phyloP scores from a whole-genome alignment of 257 asterid species.

The Solanum okadae region DNA sequence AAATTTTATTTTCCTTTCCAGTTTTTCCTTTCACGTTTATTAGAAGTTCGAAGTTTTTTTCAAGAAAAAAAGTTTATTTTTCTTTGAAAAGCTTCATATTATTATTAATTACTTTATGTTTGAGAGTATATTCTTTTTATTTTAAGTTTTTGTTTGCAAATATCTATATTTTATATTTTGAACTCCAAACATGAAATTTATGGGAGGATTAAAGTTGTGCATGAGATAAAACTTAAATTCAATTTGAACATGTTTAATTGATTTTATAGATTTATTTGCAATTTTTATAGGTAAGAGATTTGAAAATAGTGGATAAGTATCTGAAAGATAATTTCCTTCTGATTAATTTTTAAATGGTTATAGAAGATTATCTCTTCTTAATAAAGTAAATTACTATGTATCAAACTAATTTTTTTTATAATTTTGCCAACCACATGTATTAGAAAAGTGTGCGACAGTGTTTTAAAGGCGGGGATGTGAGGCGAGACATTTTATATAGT shows the following conservation, averaged over 20 bases:
- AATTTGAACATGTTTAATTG: not conserved
- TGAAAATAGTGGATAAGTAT: not conserved
- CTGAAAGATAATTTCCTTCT: not conserved
- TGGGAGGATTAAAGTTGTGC: not conserved
- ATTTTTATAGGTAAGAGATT: not conserved
- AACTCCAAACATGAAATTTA: not conserved
- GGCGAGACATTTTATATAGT: too few species aligned
- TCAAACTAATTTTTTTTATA: too few species aligned
- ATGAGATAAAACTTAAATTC: not conserved
- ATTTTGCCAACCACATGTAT: not conserved
- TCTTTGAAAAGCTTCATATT: not conserved
- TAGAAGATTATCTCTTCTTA: not conserved
- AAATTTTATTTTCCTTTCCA: too few species aligned
- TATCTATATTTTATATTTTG: not conserved
- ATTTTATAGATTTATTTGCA: not conserved
- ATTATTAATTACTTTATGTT: too few species aligned
- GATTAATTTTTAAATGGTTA: not conserved
- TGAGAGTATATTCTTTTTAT: not conserved
- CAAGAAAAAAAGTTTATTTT: too few species aligned
- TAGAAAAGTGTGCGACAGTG: not conserved
- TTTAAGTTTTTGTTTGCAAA: not conserved
- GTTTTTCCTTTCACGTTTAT: not conserved
- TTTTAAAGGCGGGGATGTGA: too few species aligned
- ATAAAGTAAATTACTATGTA: too few species aligned
- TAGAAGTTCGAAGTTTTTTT: too few species aligned